Evolutionary conservation across 164 flowering plant species (phyloP), one percentile per base, ranked within the genome.

Genomic region (Piper longum): DNA sequence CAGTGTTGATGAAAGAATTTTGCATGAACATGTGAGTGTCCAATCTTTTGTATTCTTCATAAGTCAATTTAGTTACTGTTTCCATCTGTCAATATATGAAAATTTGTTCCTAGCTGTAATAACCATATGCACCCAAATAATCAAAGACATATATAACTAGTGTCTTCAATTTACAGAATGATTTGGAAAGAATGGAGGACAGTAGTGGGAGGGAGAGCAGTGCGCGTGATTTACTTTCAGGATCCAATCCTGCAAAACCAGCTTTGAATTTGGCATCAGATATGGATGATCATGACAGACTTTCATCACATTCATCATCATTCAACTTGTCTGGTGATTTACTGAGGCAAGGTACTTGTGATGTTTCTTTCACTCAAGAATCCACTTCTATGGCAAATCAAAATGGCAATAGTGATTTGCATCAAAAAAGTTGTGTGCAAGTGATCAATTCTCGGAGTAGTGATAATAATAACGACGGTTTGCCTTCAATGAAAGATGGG

Each of bases 291-390:
- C 74, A 60, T n/a, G 69, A 60, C 14, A 14, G 52, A 5, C 9
- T 48, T 57, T 78, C 76, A 43, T 79, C 91, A 19, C 71, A 62
- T 65, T 66, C 79, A 8, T 72, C 91, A 60, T 77, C 80, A 62
- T 26, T 73, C 45, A 85, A 83, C 68, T 68, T 79, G 44, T 81
- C 85, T 61, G 78, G 82, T 72, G 83, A 71, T 62, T 61, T 62
- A 13, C 79, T 57, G 48, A 74, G 75, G 69, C 78, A 78, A 44
- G 74, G 63, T 60, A 76, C 74, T 70, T 72, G 57, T 54, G 72
- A 57, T 52, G 57, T 70, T 60, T 71, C 78, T 45, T 17, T 60
- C 16, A 56, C 75, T 62, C 65, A 74, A 54, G 72, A 71, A 39
- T 66, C 75, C 63, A 68, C 58, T 61, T 59, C 67, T 64, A 56